Evolutionary conservation across 371 early-diverging fungal species (phyloP).

Genomic region (Syncephalastrum racemosum): DNA sequence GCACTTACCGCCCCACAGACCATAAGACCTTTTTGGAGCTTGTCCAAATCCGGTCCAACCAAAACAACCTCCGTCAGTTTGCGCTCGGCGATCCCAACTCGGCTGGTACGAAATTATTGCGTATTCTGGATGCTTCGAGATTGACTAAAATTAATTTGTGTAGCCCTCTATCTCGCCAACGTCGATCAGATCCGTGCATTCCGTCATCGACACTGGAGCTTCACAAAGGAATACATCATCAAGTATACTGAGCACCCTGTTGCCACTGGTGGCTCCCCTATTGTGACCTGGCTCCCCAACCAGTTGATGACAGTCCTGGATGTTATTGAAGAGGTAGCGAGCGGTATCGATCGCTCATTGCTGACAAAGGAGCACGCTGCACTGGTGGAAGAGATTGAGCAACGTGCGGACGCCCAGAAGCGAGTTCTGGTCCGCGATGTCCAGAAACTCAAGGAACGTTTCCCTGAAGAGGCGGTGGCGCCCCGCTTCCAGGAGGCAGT

Average conservation of each 20-base stretch:
- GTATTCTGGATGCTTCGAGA: background rate
- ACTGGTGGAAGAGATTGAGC: conserved; percentile 53
- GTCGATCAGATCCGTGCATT: conserved; percentile 88
- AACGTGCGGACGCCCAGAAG: conserved; percentile 61
- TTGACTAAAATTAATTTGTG: background rate
- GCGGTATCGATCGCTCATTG: conserved; percentile 35
- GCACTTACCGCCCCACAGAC: conserved; percentile 77
- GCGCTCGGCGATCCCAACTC: conserved; percentile 56
- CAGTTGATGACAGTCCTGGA: conserved; percentile 64
- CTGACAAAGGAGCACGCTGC: conserved; percentile 54
- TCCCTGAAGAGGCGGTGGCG: conserved; percentile 6
- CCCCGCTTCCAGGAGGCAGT: too few species aligned
- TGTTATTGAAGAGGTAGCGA: conserved; percentile 55
- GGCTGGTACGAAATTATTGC: conserved; percentile 26
- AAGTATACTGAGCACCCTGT: conserved; percentile 73
- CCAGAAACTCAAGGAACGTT: conserved; percentile 42
- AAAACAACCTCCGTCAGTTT: conserved; percentile 44
- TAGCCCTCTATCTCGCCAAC: conserved; percentile 69
- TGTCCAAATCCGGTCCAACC: conserved; percentile 55
- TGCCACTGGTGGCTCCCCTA: conserved; percentile 68
- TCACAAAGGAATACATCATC: conserved; percentile 86
- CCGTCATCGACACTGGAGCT: conserved; percentile 85
- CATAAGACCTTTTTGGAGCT: conserved; percentile 73
- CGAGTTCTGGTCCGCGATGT: conserved; percentile 66
- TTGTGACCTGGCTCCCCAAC: conserved; percentile 71